These are phyloP conservation scores for Mimosa pudica DNA, from an alignment of 306 rosid species.

Conservation along the genomic window DNA sequence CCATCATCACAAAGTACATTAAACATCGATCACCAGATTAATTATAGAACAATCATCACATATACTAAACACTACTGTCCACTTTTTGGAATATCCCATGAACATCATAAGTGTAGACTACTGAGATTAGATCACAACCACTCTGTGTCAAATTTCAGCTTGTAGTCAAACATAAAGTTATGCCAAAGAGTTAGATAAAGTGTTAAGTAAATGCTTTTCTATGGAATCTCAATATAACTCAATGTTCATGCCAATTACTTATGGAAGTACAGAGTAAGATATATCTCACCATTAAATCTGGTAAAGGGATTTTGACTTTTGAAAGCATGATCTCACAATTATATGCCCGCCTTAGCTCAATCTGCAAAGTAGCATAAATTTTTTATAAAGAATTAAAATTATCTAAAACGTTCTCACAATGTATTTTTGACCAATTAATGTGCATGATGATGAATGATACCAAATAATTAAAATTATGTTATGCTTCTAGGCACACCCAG, in stretches of 20 bases:
- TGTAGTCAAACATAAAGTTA: slow-evolving; percentile 14
- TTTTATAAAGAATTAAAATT: slow-evolving; percentile 29
- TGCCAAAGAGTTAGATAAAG: slow-evolving; percentile 14
- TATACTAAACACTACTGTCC: too few species aligned
- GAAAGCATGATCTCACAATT: slow-evolving; percentile 99
- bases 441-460: slow-evolving; percentile 17
- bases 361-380: slow-evolving; percentile 57
- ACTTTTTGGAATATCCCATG: not conserved
- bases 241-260: slow-evolving; percentile 24
- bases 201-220: slow-evolving; percentile 13
- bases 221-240: slow-evolving; percentile 32
- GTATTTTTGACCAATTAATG: slow-evolving; percentile 19
- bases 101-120: not conserved
- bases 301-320: slow-evolving; percentile 90
- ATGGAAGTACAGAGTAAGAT: slow-evolving; percentile 24
- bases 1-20: not conserved
- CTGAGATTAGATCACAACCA: not conserved
- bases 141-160: not conserved
- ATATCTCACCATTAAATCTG: slow-evolving; percentile 87
- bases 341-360: slow-evolving; percentile 95
- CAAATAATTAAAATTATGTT: too few species aligned
- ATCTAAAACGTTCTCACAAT: slow-evolving; percentile 14
- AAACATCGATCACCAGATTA: slow-evolving; percentile 4
- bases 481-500: too few species aligned
- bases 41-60: not conserved